These are phyloP conservation scores for Solanum bulbocastanum DNA, from an alignment of 257 asterid species.

Conservation along the genomic window DNA sequence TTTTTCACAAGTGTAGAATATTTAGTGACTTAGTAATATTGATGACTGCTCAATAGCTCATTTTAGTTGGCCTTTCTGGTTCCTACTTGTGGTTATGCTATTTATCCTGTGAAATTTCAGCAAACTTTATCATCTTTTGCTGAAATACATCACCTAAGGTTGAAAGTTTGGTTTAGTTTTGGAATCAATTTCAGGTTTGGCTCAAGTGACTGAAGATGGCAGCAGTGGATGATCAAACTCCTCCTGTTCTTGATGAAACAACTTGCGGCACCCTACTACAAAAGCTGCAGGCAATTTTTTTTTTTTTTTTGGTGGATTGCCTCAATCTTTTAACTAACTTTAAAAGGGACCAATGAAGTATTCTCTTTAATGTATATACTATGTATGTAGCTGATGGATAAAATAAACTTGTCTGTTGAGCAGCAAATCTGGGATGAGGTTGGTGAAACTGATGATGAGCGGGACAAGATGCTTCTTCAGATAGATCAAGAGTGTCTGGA, in stretches of 20 bases:
- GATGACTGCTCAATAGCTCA: neutral
- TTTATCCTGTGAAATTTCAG: neutral
- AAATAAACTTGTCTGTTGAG: slow-evolving; percentile 7
- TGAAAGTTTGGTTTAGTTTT: neutral
- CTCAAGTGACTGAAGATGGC: slow-evolving; percentile 44
- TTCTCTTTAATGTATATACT: neutral
- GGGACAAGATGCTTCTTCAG: slow-evolving; percentile 85
- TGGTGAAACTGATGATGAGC: slow-evolving; percentile 79
- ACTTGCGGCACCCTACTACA: slow-evolving; percentile 77
- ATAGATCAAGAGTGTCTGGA: slow-evolving; percentile 89
- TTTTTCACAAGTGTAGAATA: neutral
- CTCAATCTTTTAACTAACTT: neutral
- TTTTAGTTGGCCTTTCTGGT: neutral
- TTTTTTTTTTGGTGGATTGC: neutral
- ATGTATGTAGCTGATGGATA: neutral
- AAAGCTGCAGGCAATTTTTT: slow-evolving; percentile 60
- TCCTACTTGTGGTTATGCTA: neutral
- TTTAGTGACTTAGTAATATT: neutral
- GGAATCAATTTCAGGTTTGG: slow-evolving; percentile 1
- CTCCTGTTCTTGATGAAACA: slow-evolving; percentile 35
- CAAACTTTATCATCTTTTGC: neutral
- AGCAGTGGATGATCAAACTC: slow-evolving; percentile 43
- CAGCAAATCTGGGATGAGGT: slow-evolving; percentile 98
- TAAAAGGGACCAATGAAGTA: neutral
- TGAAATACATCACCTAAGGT: neutral